Evolutionary conservation across 352 stramenopile genomes (phyloP).

Genomic region (Sclerospora graminicola): DNA sequence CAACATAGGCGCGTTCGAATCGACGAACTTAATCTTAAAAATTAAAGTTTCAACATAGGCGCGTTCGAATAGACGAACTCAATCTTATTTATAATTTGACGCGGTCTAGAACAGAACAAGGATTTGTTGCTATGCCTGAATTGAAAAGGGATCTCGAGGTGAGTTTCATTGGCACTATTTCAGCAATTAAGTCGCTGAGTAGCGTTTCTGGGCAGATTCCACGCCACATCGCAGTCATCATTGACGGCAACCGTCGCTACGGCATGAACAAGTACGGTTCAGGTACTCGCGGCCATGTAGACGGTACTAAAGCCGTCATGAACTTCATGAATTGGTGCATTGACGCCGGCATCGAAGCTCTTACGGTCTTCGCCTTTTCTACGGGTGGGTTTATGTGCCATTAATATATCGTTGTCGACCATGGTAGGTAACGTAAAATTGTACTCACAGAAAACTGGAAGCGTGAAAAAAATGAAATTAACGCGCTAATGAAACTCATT

Average conservation of each 20-base stretch:
- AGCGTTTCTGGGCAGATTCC: conserved; percentile 34
- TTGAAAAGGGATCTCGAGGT: too few species aligned
- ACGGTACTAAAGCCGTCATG: conserved; percentile 92
- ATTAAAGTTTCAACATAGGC: too few species aligned
- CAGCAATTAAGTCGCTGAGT: too few species aligned
- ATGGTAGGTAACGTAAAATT: too few species aligned
- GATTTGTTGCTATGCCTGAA: too few species aligned
- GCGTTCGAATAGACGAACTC: too few species aligned
- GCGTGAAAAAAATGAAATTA: conserved; percentile 79
- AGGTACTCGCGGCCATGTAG: conserved; percentile 84
- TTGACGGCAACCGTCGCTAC: conserved; percentile 95
- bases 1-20: too few species aligned
- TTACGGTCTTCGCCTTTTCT: conserved; percentile 94
- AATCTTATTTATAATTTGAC: too few species aligned
- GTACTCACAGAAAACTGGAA: conserved; percentile 89
- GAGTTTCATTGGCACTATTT: too few species aligned
- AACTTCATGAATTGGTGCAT: conserved; percentile 96
- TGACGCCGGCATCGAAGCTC: conserved; percentile 69
- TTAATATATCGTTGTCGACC: conserved; percentile 1
- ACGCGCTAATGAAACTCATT: conserved; percentile 91
- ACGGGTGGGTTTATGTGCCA: conserved; percentile 38
- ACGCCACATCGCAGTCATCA: conserved; percentile 92
- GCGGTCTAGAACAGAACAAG: too few species aligned
- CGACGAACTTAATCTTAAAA: too few species aligned
- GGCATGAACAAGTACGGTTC: conserved; percentile 77